phyloP scores from a whole-genome alignment of 768 basidiomycete species.

The Leccinum aurantiacum region DNA sequence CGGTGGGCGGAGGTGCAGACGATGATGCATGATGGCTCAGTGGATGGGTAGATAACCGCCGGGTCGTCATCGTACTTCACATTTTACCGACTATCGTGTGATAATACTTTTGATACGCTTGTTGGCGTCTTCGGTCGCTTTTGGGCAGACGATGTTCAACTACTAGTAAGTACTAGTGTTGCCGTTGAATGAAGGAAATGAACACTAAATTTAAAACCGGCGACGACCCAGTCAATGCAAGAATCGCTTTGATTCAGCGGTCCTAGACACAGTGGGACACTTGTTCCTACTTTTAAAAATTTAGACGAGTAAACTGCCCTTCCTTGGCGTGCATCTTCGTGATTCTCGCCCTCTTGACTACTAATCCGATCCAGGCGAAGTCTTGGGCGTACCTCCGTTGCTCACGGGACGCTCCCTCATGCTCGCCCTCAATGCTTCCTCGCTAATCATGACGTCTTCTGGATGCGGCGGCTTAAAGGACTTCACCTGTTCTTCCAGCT shows the following conservation, averaged over 20 bases:
- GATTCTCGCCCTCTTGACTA: slow-evolving; percentile 1
- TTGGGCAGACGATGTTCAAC: too few relatives aligned
- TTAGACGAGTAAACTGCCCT: not conserved
- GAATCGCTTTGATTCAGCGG: not conserved
- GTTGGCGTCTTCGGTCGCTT: too few relatives aligned
- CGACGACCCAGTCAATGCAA: not conserved
- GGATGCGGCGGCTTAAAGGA: slow-evolving; percentile 77
- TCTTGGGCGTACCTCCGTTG: slow-evolving; percentile 24
- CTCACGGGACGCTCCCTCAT: slow-evolving; percentile 32
- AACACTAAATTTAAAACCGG: not conserved
- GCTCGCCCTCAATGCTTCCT: slow-evolving; percentile 49
- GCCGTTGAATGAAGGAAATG: not conserved
- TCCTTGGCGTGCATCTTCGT: not conserved
- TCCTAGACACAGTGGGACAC: not conserved
- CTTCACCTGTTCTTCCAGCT: slow-evolving; percentile 62
- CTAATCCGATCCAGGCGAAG: slow-evolving; percentile 23
- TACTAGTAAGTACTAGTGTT: too few relatives aligned
- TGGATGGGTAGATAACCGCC: too few relatives aligned
- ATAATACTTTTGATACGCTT: too few relatives aligned
- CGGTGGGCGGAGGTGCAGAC: too few relatives aligned
- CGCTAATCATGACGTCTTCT: slow-evolving; percentile 68
- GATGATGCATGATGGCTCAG: too few relatives aligned
- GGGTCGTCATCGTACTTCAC: too few relatives aligned
- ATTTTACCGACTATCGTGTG: too few relatives aligned
- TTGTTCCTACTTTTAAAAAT: not conserved